These are phyloP conservation scores for Pseudopithomyces maydicus DNA, from an alignment of 2,329 filamentous ascomycete genomes.

Conservation along the genomic window DNA sequence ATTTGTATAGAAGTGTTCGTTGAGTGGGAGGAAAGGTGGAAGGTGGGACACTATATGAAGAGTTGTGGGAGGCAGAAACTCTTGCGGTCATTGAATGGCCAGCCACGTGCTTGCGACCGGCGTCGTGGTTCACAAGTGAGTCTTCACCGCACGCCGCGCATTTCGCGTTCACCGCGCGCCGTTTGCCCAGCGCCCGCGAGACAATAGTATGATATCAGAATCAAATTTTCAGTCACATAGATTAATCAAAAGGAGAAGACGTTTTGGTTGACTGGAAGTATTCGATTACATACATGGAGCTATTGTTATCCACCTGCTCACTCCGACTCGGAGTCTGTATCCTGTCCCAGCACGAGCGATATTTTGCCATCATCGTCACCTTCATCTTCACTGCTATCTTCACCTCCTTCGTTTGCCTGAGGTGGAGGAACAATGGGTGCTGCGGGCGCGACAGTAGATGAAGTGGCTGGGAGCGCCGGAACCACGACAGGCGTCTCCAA, in stretches of 20 bases:
- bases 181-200: background rate
- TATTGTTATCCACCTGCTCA: background rate
- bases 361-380: constrained; percentile 39
- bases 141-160: constrained; percentile 6
- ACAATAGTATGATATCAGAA: background rate
- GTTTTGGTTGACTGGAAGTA: background rate
- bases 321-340: constrained; percentile 43
- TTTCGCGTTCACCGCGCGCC: background rate
- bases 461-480: constrained; percentile 16
- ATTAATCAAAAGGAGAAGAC: background rate
- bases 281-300: background rate
- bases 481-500: background rate
- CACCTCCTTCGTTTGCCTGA: constrained; percentile 17
- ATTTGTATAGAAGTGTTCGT: too few relatives aligned
- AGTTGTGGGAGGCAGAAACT: background rate
- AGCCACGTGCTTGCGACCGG: background rate
- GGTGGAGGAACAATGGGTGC: constrained; percentile 23
- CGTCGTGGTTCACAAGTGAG: background rate
- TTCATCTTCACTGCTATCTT: constrained; percentile 37
- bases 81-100: background rate
- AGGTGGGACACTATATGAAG: background rate
- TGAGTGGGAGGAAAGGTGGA: too few relatives aligned
- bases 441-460: constrained; percentile 19
- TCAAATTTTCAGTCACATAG: background rate
- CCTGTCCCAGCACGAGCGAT: constrained; percentile 39